Base-by-base conservation (phyloP, 768 basidiomycete genomes). In the Rhodotorula diobovata region DNA sequence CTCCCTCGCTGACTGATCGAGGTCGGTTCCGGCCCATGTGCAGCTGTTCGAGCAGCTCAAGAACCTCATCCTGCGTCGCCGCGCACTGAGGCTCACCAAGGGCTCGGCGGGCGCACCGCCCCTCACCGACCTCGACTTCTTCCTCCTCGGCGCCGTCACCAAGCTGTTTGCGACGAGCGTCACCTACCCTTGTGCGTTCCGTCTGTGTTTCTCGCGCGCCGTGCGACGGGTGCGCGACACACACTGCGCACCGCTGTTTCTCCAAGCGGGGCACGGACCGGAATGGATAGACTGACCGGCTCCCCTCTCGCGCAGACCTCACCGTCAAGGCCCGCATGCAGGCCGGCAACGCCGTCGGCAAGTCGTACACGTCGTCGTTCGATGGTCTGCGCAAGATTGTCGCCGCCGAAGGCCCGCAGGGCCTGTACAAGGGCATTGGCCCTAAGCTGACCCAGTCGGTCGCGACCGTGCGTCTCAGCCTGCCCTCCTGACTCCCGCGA, bases 21-120 rank as follows among this genome's bases (percentile, higher is more conserved):
- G 20, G 21, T 30, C 37, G 23, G 50, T 34, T 25, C 43, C 87
- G 93, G 82, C 94, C 4, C 32, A 5, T 23, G 9, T 14, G 96
- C 80, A 97, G 95, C 30, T 87, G 0, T 98, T 97, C 73, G 95
- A 99, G 81, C 92, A 96, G 79, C 83, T 98, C 77, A 96, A 95
- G 84, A 96, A 94, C 76, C 76, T 86, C 48, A 78, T 97, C 68
- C 82, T 93, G 65, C 84, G 85, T 70, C 84, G 84, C 41, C 86
- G 89, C 46, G 87, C 85, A 11, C 82, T 75, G 79, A 87, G 75
- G 83, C 84, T 61, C 84, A 83, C 45, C 80, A 83, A 61, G 85
- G 83, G 58, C 81, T 67, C 79, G 54, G 70, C 53, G 66, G 66
- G 80, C 50, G 82, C 81, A 53, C 84, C 76, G 37, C 76, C 63